A percentile compares a stretch with the other conserved stretches of the same genome.
Conservation (phyloP, 345 rosid species). For the Salix purpurea region DNA sequence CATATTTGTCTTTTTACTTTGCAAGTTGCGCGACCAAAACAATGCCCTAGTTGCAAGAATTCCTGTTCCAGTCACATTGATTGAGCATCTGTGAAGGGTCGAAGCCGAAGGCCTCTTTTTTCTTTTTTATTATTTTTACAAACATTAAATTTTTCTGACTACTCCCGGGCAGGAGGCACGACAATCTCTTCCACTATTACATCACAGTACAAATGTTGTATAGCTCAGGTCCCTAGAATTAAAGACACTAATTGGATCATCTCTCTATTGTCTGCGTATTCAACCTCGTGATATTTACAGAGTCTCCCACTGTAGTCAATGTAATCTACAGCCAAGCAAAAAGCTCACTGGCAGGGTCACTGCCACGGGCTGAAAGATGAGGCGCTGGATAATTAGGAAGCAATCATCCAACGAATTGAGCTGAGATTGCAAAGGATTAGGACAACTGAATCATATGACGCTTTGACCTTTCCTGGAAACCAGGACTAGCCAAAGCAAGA, state of each 20-base stretch:
- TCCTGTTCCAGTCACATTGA: not conserved
- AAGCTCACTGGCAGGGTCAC: not conserved
- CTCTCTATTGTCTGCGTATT: not conserved
- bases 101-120: too few relatives aligned
- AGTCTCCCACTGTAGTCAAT: not conserved
- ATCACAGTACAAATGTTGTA: not conserved
- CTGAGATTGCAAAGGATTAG: constrained; percentile 69
- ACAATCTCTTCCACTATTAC: not conserved
- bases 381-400: not conserved
- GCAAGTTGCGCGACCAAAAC: not conserved
- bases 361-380: not conserved
- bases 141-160: too few relatives aligned
- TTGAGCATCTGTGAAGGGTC: not conserved
- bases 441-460: constrained; percentile 53
- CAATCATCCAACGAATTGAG: constrained; percentile 27
- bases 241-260: not conserved
- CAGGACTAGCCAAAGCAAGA: constrained; percentile 34
- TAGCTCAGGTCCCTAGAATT: not conserved
- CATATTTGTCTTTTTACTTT: not conserved
- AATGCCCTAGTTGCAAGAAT: not conserved
- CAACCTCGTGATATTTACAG: not conserved
- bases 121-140: too few relatives aligned
- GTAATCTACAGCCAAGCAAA: not conserved
- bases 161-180: not conserved
- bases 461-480: constrained; percentile 66